Percentiles rank a stretch among this genome's conserved stretches.
Evolutionary conservation across 371 early-diverging fungal species (phyloP).

Genomic region (Rhizopus sp.): DNA sequence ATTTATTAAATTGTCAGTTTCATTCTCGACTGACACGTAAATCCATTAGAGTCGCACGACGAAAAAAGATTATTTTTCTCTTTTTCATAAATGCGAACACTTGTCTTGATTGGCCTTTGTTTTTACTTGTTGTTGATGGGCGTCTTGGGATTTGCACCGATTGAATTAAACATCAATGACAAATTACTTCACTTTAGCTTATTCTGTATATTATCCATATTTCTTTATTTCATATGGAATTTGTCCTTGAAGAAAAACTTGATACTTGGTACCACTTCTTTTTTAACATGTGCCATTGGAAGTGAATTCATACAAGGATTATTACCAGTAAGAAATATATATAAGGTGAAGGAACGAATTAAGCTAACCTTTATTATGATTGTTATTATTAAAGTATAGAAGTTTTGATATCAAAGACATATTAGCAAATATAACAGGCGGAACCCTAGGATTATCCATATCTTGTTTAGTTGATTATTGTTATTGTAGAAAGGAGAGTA

Average conservation of each 20-base stretch:
- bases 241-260: constrained; percentile 42
- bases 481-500: constrained; percentile 40
- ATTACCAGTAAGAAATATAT: constrained; percentile 36
- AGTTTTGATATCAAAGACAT: constrained; percentile 50
- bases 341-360: neutral
- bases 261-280: constrained; percentile 23
- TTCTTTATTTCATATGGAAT: constrained; percentile 50
- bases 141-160: constrained; percentile 49
- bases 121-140: constrained; percentile 40
- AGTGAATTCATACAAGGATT: constrained; percentile 51
- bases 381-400: constrained; percentile 37
- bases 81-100: constrained; percentile 34
- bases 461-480: constrained; percentile 34
- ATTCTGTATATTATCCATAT: constrained; percentile 36
- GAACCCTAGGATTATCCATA: constrained; percentile 28
- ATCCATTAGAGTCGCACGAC: too few species aligned
- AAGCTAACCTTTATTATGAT: neutral
- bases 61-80: neutral
- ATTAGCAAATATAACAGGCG: constrained; percentile 45
- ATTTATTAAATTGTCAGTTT: too few species aligned
- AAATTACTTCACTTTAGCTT: constrained; percentile 43
- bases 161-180: constrained; percentile 42
- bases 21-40: too few species aligned
- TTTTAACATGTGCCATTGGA: constrained; percentile 31
- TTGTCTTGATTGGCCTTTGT: constrained; percentile 36